Conservation (phyloP, 352 stramenopile species). For the Phytopythium helicoides region DNA sequence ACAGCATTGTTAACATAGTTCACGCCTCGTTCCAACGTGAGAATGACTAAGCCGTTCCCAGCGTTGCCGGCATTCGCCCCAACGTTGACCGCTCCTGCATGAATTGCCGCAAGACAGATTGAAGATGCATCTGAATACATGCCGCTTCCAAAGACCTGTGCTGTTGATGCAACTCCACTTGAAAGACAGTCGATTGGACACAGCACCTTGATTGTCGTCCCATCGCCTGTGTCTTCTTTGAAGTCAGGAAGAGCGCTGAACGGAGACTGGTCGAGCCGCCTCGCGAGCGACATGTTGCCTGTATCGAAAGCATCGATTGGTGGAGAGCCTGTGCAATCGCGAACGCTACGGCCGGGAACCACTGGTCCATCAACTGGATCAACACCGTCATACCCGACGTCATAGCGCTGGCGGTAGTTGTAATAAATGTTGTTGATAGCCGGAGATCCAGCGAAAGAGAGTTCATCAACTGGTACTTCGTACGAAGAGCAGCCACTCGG, state of each 20-base stretch:
- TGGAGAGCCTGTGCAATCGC: conserved; percentile 91
- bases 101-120: conserved; percentile 90
- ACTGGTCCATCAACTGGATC: conserved; percentile 45
- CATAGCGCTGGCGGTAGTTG: conserved; percentile 71
- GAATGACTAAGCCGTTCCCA: conserved; percentile 57
- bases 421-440: conserved; percentile 92
- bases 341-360: conserved; percentile 67
- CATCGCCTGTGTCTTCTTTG: conserved; percentile 88
- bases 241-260: conserved; percentile 23
- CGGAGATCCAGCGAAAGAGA: conserved; percentile 76
- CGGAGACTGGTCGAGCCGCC: conserved; percentile 17
- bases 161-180: not conserved
- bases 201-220: conserved; percentile 81
- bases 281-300: conserved; percentile 41
- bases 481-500: conserved; percentile 95
- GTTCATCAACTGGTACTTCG: conserved; percentile 88
- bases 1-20: conserved; percentile 21
- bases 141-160: conserved; percentile 53
- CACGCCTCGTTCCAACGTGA: conserved; percentile 62
- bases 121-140: conserved; percentile 89
- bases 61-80: not conserved
- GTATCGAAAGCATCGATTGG: conserved; percentile 84
- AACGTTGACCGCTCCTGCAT: conserved; percentile 70
- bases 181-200: conserved; percentile 67
- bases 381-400: conserved; percentile 4